Evolutionary conservation across 306 rosid genomes (phyloP).

Genomic region (Alnus rubra): DNA sequence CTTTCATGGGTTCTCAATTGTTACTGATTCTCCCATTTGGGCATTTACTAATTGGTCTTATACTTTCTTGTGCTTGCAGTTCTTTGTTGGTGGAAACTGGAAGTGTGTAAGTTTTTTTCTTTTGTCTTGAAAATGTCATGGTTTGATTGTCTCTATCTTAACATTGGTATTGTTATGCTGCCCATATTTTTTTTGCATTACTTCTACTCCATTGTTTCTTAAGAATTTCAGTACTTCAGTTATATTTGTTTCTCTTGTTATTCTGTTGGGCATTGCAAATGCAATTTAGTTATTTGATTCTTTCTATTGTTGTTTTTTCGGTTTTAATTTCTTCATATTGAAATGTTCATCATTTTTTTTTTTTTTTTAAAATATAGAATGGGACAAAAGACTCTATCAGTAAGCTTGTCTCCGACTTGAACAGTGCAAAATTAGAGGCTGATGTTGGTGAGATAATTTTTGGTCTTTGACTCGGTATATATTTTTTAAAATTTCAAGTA

Average conservation of each 20-base stretch:
- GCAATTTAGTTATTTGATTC: too few species aligned
- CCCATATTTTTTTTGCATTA: not conserved
- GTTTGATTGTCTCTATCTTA: not conserved
- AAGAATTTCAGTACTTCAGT: not conserved
- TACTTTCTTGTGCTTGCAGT: slow-evolving; percentile 42
- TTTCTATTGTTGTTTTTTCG: too few species aligned
- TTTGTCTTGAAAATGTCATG: not conserved
- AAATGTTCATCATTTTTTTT: not conserved
- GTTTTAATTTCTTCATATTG: too few species aligned
- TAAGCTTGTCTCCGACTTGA: slow-evolving; percentile 93
- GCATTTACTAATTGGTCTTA: slow-evolving; percentile 19
- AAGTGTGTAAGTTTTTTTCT: slow-evolving; percentile 54
- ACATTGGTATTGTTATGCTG: not conserved
- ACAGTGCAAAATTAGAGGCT: slow-evolving; percentile 73
- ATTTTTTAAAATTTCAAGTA: slow-evolving; percentile 12
- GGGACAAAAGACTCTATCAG: slow-evolving; percentile 90
- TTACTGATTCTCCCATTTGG: not conserved
- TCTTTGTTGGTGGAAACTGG: slow-evolving; percentile 75
- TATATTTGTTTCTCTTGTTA: not conserved
- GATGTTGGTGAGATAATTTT: slow-evolving; percentile 82
- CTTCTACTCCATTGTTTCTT: not conserved
- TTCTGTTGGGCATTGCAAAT: not conserved
- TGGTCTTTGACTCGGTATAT: slow-evolving; percentile 8
- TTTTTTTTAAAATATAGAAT: slow-evolving; percentile 46
- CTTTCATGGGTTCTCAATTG: not conserved